These are phyloP conservation scores for Solanum chiquidenum DNA, from an alignment of 257 asterid species.

Conservation along the genomic window DNA sequence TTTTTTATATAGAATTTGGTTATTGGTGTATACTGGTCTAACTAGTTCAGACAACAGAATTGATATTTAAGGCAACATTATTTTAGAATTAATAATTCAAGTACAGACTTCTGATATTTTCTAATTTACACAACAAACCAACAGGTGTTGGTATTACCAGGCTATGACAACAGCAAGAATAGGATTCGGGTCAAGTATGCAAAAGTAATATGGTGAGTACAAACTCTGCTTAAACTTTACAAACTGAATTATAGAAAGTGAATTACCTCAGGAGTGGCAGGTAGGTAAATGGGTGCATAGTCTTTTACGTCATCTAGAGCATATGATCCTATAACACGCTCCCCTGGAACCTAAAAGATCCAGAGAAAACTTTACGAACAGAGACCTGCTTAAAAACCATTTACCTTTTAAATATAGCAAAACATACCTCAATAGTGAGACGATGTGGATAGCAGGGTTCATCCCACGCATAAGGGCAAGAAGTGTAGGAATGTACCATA, in stretches of 20 bases:
- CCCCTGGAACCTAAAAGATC: conserved; percentile 74
- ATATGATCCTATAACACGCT: conserved; percentile 71
- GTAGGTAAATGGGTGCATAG: conserved; percentile 51
- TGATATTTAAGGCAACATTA: not conserved
- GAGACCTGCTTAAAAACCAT: not conserved
- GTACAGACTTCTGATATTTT: not conserved
- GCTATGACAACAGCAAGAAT: not conserved
- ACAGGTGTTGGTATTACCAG: not conserved
- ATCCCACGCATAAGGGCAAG: conserved; percentile 90
- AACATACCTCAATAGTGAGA: conserved; percentile 72
- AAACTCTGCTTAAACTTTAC: not conserved
- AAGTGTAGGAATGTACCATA: conserved; percentile 70
- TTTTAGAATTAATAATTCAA: not conserved
- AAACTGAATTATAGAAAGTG: not conserved
- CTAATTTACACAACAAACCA: not conserved
- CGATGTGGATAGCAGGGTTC: conserved; percentile 94
- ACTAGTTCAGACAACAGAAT: not conserved
- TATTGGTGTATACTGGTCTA: not conserved
- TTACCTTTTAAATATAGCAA: conserved; percentile 2
- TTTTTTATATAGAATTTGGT: not conserved
- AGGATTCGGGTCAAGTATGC: not conserved
- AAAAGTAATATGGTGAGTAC: not conserved
- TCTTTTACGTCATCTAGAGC: conserved; percentile 67
- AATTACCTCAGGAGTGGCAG: conserved; percentile 79
- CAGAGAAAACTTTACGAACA: conserved; percentile 2